Conservation (phyloP, 352 stramenopile species). For the Phytopythium litorale region DNA sequence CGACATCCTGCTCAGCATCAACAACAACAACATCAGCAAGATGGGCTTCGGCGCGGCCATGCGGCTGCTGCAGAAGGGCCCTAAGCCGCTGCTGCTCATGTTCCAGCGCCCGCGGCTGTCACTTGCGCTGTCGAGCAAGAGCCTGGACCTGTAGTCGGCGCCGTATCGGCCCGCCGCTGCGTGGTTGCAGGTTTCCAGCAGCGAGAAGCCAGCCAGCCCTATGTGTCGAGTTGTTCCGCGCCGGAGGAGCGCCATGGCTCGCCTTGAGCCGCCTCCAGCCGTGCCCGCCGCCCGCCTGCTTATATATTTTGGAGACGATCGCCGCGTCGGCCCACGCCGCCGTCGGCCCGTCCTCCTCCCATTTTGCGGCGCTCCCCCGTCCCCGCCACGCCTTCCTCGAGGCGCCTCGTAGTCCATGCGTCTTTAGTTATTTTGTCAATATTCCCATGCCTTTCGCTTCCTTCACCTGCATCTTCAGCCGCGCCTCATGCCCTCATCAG, state of each 20-base stretch:
- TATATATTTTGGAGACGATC: conserved; percentile 1
- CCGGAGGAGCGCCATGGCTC: background rate
- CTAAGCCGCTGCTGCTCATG: conserved; percentile 84
- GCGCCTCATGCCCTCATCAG: too few species aligned
- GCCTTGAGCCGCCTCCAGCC: background rate
- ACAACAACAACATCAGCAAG: conserved; percentile 91
- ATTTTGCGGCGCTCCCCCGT: background rate
- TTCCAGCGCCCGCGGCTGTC: conserved; percentile 69
- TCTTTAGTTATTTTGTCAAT: background rate
- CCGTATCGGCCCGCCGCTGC: background rate
- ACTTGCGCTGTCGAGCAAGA: conserved; percentile 24
- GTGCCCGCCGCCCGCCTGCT: background rate
- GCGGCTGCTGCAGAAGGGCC: conserved; percentile 81
- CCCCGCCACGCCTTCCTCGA: background rate
- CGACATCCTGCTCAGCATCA: conserved; percentile 82
- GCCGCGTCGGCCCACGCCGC: background rate
- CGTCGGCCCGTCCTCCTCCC: background rate
- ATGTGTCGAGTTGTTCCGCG: conserved; percentile 1
- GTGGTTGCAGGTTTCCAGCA: background rate
- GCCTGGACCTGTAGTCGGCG: conserved; percentile 29
- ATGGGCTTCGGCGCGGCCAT: conserved; percentile 86
- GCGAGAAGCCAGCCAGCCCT: background rate
- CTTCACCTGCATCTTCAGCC: background rate
- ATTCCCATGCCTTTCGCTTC: background rate
- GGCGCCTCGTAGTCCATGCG: background rate